phyloP scores from a whole-genome alignment of 148 eudicot species.

The Rhododendron ovatum region DNA sequence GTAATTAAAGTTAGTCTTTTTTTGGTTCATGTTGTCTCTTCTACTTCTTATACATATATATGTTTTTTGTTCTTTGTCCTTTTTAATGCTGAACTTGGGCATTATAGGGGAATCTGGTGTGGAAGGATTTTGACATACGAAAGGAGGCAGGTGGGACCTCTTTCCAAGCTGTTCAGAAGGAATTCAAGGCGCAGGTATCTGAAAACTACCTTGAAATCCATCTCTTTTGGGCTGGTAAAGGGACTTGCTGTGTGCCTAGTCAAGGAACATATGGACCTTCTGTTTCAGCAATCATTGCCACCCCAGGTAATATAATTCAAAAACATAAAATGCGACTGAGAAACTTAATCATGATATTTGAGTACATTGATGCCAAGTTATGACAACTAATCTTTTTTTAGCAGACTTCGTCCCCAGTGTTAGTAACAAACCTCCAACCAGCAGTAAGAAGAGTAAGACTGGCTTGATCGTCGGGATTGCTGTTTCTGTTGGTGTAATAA shows the following conservation, averaged over 20 bases:
- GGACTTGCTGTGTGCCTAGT: slow-evolving; percentile 77
- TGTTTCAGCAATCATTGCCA: slow-evolving; percentile 75
- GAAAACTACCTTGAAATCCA: slow-evolving; percentile 78
- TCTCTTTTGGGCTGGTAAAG: slow-evolving; percentile 96
- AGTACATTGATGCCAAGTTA: slow-evolving; percentile 6
- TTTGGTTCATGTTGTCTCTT: not conserved
- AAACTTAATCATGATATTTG: not conserved
- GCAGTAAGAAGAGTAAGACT: slow-evolving; percentile 27
- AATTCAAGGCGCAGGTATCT: slow-evolving; percentile 42
- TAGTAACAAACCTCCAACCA: slow-evolving; percentile 37
- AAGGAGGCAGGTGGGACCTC: slow-evolving; percentile 59
- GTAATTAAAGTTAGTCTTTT: too few relatives aligned
- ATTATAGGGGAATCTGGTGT: slow-evolving; percentile 12
- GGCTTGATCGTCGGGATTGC: slow-evolving; percentile 69
- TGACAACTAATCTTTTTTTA: slow-evolving; percentile 12
- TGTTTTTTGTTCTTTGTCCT: not conserved
- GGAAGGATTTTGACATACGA: slow-evolving; percentile 63
- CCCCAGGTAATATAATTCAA: slow-evolving; percentile 43
- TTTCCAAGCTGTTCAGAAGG: slow-evolving; percentile 37
- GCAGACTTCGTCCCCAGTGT: slow-evolving; percentile 71
- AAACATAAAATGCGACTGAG: not conserved
- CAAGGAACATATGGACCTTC: slow-evolving; percentile 83
- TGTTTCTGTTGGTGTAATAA: slow-evolving; percentile 37
- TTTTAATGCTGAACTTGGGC: not conserved
- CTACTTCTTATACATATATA: not conserved